Percentiles rank a stretch among this genome's conserved stretches.
phyloP scores from a whole-genome alignment of 371 early-diverging fungal species.

The Apophysomyces ossiformis region DNA sequence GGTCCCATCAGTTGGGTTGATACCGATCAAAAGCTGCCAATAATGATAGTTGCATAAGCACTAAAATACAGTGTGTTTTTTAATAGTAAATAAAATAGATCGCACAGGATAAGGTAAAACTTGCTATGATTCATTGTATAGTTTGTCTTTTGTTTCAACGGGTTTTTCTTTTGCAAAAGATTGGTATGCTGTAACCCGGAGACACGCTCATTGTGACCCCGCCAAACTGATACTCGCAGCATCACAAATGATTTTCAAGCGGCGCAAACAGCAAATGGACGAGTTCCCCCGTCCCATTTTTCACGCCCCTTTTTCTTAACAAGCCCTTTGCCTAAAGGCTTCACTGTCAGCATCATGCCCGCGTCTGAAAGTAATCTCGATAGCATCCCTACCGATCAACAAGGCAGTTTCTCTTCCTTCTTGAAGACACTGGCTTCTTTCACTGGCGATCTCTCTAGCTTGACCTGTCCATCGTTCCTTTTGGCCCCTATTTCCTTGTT shows the following conservation, averaged over 20 bases:
- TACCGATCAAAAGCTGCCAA: too few relatives aligned
- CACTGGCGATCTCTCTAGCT: slow-evolving; percentile 79
- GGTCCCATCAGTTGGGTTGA: too few relatives aligned
- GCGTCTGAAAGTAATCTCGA: slow-evolving; percentile 46
- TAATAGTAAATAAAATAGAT: too few relatives aligned
- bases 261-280: background rate
- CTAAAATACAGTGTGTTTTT: too few relatives aligned
- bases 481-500: slow-evolving; percentile 76
- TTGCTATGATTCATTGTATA: too few relatives aligned
- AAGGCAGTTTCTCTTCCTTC: slow-evolving; percentile 74
- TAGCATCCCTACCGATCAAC: slow-evolving; percentile 68
- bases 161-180: too few relatives aligned
- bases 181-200: too few relatives aligned
- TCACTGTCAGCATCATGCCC: background rate
- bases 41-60: too few relatives aligned
- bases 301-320: slow-evolving; percentile 6
- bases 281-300: background rate
- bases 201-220: background rate
- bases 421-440: slow-evolving; percentile 75
- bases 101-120: too few relatives aligned
- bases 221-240: too few relatives aligned
- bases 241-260: too few relatives aligned
- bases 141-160: too few relatives aligned
- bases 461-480: slow-evolving; percentile 82
- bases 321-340: background rate